phyloP scores from a whole-genome alignment of 2,329 filamentous ascomycete genomes.

The Fusarium veterinarium region DNA sequence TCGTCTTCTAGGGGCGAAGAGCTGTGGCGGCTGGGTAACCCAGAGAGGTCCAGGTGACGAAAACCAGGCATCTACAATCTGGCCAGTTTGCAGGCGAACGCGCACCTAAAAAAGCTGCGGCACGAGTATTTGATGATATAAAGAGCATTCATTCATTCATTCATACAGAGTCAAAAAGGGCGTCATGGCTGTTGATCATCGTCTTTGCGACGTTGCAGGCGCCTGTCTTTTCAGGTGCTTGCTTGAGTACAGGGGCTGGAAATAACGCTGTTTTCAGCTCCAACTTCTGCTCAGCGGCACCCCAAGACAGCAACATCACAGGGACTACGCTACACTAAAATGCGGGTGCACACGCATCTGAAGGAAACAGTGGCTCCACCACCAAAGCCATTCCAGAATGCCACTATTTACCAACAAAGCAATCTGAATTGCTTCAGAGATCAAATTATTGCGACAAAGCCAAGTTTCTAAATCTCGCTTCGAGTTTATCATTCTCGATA shows the following conservation, averaged over 20 bases:
- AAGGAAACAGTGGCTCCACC: slow-evolving; percentile 39
- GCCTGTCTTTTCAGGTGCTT: slow-evolving; percentile 27
- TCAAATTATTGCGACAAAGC: slow-evolving; percentile 29
- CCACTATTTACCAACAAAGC: slow-evolving; percentile 28
- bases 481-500: slow-evolving; percentile 14
- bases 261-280: slow-evolving; percentile 29
- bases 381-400: slow-evolving; percentile 35
- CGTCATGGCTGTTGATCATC: slow-evolving; percentile 36
- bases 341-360: slow-evolving; percentile 38
- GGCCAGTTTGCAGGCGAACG: slow-evolving; percentile 37
- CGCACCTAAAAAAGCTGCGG: slow-evolving; percentile 40
- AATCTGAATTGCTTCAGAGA: slow-evolving; percentile 29
- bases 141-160: slow-evolving; percentile 32
- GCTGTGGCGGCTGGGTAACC: slow-evolving; percentile 37
- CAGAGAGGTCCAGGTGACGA: slow-evolving; percentile 31
- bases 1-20: slow-evolving; percentile 38
- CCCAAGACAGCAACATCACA: slow-evolving; percentile 36
- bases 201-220: slow-evolving; percentile 32
- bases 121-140: slow-evolving; percentile 42
- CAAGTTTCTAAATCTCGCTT: slow-evolving; percentile 34
- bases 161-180: slow-evolving; percentile 23
- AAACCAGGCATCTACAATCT: slow-evolving; percentile 41
- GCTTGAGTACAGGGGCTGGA: slow-evolving; percentile 37
- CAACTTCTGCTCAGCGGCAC: slow-evolving; percentile 15
- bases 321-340: slow-evolving; percentile 41